These are phyloP conservation scores for Taphrina flavorubra DNA, from an alignment of 1,139 yeast species.

Conservation along the genomic window DNA sequence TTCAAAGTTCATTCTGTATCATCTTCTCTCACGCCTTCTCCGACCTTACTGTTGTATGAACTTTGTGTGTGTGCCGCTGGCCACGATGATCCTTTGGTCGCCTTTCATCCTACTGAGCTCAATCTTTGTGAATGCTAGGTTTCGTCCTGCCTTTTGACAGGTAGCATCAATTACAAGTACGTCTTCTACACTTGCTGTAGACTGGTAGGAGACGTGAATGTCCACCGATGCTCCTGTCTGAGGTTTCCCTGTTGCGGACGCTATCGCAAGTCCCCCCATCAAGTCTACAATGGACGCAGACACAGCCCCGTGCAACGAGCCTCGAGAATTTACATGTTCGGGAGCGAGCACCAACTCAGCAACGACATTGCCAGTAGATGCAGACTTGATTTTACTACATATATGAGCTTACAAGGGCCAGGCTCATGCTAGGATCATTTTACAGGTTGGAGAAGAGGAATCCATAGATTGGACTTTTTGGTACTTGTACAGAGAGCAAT, in stretches of 20 bases:
- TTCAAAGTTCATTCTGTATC: not conserved
- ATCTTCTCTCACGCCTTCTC: not conserved
- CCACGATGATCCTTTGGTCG: not conserved
- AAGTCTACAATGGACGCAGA: conserved; percentile 20
- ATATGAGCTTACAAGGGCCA: not conserved
- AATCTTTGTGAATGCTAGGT: conserved; percentile 17
- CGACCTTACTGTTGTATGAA: not conserved
- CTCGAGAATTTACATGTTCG: conserved; percentile 19
- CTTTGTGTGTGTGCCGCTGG: conserved; percentile 19
- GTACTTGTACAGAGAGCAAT: not conserved
- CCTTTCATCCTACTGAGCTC: conserved; percentile 9
- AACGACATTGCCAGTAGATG: not conserved
- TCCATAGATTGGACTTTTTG: conserved; percentile 9
- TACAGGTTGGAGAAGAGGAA: conserved; percentile 14
- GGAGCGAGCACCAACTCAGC: not conserved
- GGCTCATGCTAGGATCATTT: not conserved
- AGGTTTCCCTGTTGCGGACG: not conserved
- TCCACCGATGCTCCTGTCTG: conserved; percentile 20
- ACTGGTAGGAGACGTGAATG: conserved; percentile 19
- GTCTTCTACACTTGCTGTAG: conserved; percentile 13
- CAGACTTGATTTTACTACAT: not conserved
- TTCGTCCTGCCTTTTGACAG: conserved; percentile 19
- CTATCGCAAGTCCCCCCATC: conserved; percentile 21
- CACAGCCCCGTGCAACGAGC: conserved; percentile 23
- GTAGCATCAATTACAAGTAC: not conserved